These are phyloP conservation scores for Trichoderma gracile DNA, from an alignment of 2,329 filamentous ascomycete species.

Conservation along the genomic window DNA sequence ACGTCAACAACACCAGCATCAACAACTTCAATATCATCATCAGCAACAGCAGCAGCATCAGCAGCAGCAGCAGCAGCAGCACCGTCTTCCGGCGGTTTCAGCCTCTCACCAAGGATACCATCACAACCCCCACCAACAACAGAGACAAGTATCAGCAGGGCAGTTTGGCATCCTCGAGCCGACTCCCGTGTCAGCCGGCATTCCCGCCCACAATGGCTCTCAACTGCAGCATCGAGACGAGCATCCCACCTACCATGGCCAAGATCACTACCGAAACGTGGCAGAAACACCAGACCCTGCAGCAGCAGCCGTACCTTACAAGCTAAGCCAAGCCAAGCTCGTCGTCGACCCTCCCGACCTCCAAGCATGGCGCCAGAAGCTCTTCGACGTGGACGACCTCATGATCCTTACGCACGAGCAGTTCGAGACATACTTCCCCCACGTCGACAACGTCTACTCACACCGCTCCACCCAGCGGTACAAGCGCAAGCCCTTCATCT, in stretches of 20 bases:
- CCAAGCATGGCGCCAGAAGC: conserved; percentile 66
- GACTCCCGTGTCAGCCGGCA: background rate
- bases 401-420: conserved; percentile 74
- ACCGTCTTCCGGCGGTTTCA: background rate
- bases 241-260: background rate
- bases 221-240: background rate
- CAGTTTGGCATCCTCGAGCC: conserved; percentile 51
- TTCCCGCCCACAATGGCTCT: background rate
- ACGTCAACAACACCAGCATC: conserved; percentile 1
- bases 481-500: conserved; percentile 79
- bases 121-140: conserved; percentile 17
- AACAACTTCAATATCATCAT: background rate
- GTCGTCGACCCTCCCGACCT: conserved; percentile 46
- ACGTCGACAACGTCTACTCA: conserved; percentile 82
- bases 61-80: conserved; percentile 17
- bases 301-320: background rate
- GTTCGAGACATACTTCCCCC: conserved; percentile 80
- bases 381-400: conserved; percentile 74
- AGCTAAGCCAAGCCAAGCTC: conserved; percentile 14
- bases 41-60: conserved; percentile 16
- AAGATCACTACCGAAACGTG: background rate
- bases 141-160: conserved; percentile 29
- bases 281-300: background rate
- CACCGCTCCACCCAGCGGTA: conserved; percentile 79
- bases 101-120: conserved; percentile 21